Base-by-base conservation (phyloP, 495 filamentous ascomycete genomes). In the Saxophila tyrrhenica region DNA sequence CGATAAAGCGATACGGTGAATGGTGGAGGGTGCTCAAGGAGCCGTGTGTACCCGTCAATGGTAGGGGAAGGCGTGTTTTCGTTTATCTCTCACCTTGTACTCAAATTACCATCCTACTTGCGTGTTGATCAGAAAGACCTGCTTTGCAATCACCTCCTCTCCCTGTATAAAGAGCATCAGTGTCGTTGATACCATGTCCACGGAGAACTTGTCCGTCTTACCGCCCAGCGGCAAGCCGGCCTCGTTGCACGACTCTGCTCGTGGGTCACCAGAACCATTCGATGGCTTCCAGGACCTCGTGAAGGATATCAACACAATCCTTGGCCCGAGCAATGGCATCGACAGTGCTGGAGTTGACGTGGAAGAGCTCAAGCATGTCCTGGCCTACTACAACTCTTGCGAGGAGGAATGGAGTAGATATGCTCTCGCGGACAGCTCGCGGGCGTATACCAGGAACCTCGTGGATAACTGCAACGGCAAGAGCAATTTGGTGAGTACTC, bases 391-490 rank as follows among this genome's bases (percentile, higher is more conserved):
- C 63, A 61, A 67, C 15, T 88, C 84, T 5, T 67, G 79, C 24
- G 69, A 79, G 39, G 60, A 67, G 2, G 84, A 94, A 38, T 95
- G 90, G 90, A 61, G 69, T 19, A 67, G 65, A 52, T 95, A 83
- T 66, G 86, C 86, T 9, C 67, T 89, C 48, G 73, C 70, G 5
- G 82, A 94, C 64, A 51, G 66, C 32, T 79, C 70, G 45, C 73
- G 80, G 57, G 73, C 74, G 1, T 96, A 94, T 67, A 95, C 90
- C 0, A 69, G 90, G 50, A 96, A 96, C 61, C 74, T 95, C 25
- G 87, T 95, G 19, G 87, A 95, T 60, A 81, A 86, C 63, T 87
- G 89, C 2, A 95, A 94, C 64, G 89, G 89, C 23, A 94, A 91
- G 65, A 84, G 85, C 66, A 95, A 95, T 65, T 65, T 96, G 57